These are phyloP conservation scores for Trichoderma reesei DNA, from an alignment of 495 filamentous ascomycete genomes.

Conservation along the genomic window DNA sequence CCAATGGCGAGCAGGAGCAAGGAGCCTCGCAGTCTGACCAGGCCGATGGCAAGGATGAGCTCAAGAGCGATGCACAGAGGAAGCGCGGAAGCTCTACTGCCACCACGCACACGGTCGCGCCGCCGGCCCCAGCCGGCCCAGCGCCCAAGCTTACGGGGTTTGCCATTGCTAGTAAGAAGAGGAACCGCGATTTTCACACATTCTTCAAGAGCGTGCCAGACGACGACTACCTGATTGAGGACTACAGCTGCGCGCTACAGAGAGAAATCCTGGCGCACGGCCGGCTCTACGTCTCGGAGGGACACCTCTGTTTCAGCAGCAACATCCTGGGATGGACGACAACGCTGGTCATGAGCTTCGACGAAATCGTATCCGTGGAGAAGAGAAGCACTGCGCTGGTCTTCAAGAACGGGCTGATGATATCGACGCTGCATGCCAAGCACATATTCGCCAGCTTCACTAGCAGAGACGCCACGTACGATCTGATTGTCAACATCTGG, in stretches of 20 bases:
- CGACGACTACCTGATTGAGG: slow-evolving; percentile 95
- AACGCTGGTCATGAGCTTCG: slow-evolving; percentile 93
- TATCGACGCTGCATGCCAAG: slow-evolving; percentile 88
- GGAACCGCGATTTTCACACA: slow-evolving; percentile 89
- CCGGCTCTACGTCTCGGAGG: slow-evolving; percentile 90
- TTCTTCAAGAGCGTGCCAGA: slow-evolving; percentile 94
- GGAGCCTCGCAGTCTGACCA: slow-evolving; percentile 51
- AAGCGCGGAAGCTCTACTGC: slow-evolving; percentile 83
- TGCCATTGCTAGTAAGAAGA: slow-evolving; percentile 89
- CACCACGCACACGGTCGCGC: slow-evolving; percentile 55
- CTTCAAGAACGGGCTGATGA: slow-evolving; percentile 95
- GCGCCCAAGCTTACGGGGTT: slow-evolving; percentile 82
- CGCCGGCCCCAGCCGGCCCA: slow-evolving; percentile 46
- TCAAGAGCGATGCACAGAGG: slow-evolving; percentile 57
- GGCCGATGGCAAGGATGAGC: slow-evolving; percentile 60
- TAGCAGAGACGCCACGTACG: slow-evolving; percentile 90
- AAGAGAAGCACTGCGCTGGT: slow-evolving; percentile 94
- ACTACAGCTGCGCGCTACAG: slow-evolving; percentile 94
- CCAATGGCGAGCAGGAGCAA: slow-evolving; percentile 48
- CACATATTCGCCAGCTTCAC: slow-evolving; percentile 94
- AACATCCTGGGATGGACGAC: slow-evolving; percentile 99
- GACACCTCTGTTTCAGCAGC: slow-evolving; percentile 96
- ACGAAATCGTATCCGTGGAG: slow-evolving; percentile 92
- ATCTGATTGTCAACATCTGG: slow-evolving; percentile 96
- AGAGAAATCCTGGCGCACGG: slow-evolving; percentile 93